Conservation (phyloP, 2,329 filamentous ascomycete genomes). For the Phaeosphaeriaceae sp. region DNA sequence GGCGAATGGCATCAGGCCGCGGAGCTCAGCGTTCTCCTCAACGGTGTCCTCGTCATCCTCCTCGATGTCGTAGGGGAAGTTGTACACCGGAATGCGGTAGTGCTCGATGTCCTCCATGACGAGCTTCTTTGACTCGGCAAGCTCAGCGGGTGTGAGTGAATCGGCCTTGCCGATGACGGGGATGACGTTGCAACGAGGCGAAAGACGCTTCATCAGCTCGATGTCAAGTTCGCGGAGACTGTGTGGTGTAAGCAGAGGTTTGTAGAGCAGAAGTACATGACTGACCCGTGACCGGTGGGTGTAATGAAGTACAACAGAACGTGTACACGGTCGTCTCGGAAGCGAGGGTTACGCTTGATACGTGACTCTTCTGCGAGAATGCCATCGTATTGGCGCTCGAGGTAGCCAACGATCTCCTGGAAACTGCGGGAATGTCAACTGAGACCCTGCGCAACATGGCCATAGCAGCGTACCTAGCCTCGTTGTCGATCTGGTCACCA, state of each 20-base stretch:
- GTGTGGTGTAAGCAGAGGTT: slow-evolving; percentile 21
- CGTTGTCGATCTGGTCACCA: slow-evolving; percentile 98
- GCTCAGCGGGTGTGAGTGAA: slow-evolving; percentile 92
- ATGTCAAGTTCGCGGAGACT: slow-evolving; percentile 99
- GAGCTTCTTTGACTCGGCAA: slow-evolving; percentile 99
- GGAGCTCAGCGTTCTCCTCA: slow-evolving; percentile 97
- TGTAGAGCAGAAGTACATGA: slow-evolving; percentile 10
- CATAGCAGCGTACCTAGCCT: slow-evolving; percentile 75
- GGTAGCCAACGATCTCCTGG: slow-evolving; percentile 95
- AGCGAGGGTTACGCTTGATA: slow-evolving; percentile 99
- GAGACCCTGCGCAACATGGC: background rate
- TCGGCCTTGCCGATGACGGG: slow-evolving; percentile 99
- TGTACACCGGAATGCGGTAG: slow-evolving; percentile 99
- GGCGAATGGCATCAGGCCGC: slow-evolving; percentile 97
- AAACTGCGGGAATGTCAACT: slow-evolving; percentile 68
- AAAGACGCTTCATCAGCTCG: slow-evolving; percentile 98
- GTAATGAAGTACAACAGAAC: slow-evolving; percentile 99
- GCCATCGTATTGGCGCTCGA: slow-evolving; percentile 99
- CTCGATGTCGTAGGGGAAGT: slow-evolving; percentile 99
- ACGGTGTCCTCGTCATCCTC: slow-evolving; percentile 99
- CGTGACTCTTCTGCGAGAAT: slow-evolving; percentile 99
- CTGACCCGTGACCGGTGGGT: slow-evolving; percentile 91
- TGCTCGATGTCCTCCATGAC: slow-evolving; percentile 99
- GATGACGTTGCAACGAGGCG: slow-evolving; percentile 97
- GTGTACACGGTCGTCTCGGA: slow-evolving; percentile 98